Percentiles rank a stretch among this genome's conserved stretches.
Conservation (phyloP, 257 asterid genomes). For the Jacaranda copaia region DNA sequence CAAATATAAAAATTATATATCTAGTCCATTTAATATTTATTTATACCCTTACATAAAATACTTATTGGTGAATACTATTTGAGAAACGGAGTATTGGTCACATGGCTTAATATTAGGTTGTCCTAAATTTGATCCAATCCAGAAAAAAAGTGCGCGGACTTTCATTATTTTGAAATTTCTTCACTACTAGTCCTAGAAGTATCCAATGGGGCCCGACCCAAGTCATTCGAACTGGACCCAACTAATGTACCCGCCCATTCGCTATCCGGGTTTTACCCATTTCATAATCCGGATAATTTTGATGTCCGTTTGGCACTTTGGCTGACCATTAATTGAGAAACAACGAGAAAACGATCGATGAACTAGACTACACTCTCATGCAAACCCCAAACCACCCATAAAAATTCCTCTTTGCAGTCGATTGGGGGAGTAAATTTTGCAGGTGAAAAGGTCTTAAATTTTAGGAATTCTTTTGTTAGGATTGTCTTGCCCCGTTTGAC, state of each 20-base stretch:
- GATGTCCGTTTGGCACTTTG: too few species aligned
- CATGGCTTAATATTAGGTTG: too few species aligned
- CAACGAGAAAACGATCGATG: constrained; percentile 13
- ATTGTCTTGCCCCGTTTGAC: neutral
- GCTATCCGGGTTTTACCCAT: neutral
- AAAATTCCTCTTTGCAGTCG: neutral
- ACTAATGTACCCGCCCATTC: neutral
- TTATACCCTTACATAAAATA: too few species aligned
- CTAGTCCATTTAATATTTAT: too few species aligned
- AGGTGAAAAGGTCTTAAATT: neutral
- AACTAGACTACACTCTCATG: neutral
- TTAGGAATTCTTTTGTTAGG: neutral
- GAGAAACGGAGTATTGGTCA: too few species aligned
- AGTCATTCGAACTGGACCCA: neutral
- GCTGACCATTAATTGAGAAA: neutral
- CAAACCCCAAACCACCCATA: constrained; percentile 27
- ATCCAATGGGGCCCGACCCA: neutral
- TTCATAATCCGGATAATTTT: neutral
- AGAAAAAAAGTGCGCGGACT: too few species aligned
- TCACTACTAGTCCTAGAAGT: too few species aligned
- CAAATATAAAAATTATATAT: too few species aligned
- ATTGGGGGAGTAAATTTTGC: constrained; percentile 3
- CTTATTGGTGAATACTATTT: too few species aligned
- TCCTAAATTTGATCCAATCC: too few species aligned
- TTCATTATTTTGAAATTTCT: too few species aligned